Evolutionary conservation across 2,329 filamentous ascomycete genomes (phyloP).

Genomic region (Sclerotinia trifoliorum): DNA sequence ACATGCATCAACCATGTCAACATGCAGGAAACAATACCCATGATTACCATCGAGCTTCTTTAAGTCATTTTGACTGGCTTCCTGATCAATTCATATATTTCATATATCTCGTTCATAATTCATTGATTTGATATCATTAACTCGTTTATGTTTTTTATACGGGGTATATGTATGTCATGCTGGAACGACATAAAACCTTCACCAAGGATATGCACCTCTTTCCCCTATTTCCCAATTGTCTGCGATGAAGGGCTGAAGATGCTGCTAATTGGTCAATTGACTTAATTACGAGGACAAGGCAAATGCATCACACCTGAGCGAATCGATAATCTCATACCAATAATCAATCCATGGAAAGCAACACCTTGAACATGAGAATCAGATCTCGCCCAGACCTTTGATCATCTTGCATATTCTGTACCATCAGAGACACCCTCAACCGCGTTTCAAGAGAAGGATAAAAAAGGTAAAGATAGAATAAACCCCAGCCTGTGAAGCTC

Average conservation of each 20-base stretch:
- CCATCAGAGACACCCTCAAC: not conserved
- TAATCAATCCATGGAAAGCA: not conserved
- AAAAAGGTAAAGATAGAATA: not conserved
- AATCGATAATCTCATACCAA: not conserved
- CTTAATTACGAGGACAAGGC: not conserved
- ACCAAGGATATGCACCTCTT: slow-evolving; percentile 7
- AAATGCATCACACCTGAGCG: slow-evolving; percentile 6
- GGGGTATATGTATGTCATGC: slow-evolving; percentile 3
- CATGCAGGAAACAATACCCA: slow-evolving; percentile 14
- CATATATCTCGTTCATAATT: not conserved
- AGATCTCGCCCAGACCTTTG: slow-evolving; percentile 6
- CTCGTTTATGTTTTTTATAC: not conserved
- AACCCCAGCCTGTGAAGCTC: not conserved
- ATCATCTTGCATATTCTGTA: slow-evolving; percentile 8
- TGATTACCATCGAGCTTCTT: not conserved
- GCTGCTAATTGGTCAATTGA: not conserved
- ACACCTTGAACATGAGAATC: not conserved
- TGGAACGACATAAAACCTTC: not conserved
- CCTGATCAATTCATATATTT: not conserved
- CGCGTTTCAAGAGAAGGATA: slow-evolving; percentile 11
- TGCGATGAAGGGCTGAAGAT: slow-evolving; percentile 1
- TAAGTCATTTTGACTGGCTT: not conserved
- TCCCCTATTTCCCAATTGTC: not conserved
- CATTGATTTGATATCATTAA: not conserved
- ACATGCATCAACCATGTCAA: slow-evolving; percentile 14